These are phyloP conservation scores for Diaporthe aspalathi DNA, from an alignment of 2,329 filamentous ascomycete species.

Conservation along the genomic window DNA sequence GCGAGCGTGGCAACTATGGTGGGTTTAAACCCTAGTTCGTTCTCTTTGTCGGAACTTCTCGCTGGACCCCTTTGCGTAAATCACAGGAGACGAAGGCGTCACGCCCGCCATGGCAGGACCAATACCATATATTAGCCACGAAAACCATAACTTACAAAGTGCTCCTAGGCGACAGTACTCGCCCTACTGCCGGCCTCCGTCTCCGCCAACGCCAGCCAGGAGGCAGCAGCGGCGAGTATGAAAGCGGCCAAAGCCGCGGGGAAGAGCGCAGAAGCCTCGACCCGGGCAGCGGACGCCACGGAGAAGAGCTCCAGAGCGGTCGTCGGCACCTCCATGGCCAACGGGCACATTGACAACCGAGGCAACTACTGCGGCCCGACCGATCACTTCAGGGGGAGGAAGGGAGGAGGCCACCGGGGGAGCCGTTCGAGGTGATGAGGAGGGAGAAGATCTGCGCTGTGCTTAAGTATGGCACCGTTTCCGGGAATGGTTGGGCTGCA, in stretches of 20 bases:
- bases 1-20: constrained; percentile 30
- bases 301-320: constrained; percentile 33
- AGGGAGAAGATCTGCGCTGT: background rate
- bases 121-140: background rate
- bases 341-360: constrained; percentile 28
- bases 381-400: constrained; percentile 18
- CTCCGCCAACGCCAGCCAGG: constrained; percentile 28
- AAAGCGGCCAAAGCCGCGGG: constrained; percentile 24
- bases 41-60: background rate
- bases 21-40: background rate
- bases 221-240: constrained; percentile 29
- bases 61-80: background rate
- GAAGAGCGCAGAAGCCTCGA: constrained; percentile 27
- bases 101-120: background rate
- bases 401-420: background rate
- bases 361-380: constrained; percentile 17
- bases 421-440: constrained; percentile 4
- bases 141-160: background rate
- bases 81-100: background rate
- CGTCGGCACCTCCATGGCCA: constrained; percentile 24
- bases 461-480: too few species aligned
- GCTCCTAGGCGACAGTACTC: constrained; percentile 22
- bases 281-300: constrained; percentile 18
- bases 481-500: too few species aligned
- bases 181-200: constrained; percentile 27